phyloP scores from a whole-genome alignment of 768 basidiomycete species.

The Russula olivacea region DNA sequence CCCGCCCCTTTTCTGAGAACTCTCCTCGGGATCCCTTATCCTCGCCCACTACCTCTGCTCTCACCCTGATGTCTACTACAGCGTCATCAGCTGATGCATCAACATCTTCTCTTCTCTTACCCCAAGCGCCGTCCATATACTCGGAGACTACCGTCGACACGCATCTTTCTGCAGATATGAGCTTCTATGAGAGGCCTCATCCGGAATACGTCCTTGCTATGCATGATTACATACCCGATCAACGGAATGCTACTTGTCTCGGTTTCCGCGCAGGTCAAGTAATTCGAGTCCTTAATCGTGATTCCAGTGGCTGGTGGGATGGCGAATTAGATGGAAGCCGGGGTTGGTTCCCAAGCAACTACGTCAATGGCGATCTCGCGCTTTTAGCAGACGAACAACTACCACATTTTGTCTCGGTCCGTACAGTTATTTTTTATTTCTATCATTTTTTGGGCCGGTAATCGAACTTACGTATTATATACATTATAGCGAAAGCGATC shows the following conservation, averaged over 20 bases:
- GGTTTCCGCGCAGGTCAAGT: conserved; percentile 87
- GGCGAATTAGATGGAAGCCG: conserved; percentile 83
- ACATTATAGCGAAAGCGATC: conserved; percentile 27
- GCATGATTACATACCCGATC: conserved; percentile 80
- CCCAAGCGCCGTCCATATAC: conserved; percentile 28
- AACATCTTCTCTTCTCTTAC: conserved; percentile 27
- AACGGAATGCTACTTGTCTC: conserved; percentile 72
- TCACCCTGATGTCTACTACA: conserved; percentile 17
- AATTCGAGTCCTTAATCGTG: conserved; percentile 84
- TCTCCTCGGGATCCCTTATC: conserved; percentile 16
- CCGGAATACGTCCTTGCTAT: conserved; percentile 83
- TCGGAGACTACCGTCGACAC: conserved; percentile 25
- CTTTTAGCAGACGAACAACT: conserved; percentile 56
- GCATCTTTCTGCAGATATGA: conserved; percentile 18
- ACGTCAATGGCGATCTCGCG: conserved; percentile 65
- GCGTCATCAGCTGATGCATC: conserved; percentile 26
- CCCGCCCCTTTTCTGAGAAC: conserved; percentile 19
- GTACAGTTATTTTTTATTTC: conserved; percentile 26
- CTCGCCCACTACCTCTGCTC: conserved; percentile 21
- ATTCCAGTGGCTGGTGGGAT: conserved; percentile 96
- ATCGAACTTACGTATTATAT: conserved; percentile 1
- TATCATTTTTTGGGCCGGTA: neutral
- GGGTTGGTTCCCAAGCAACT: conserved; percentile 99
- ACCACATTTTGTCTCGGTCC: conserved; percentile 37
- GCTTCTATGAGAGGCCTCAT: conserved; percentile 12